Percentiles rank a stretch among this genome's conserved stretches.
Evolutionary conservation across 495 filamentous ascomycete genomes (phyloP).

Genomic region (Hypoxylon fragiforme): DNA sequence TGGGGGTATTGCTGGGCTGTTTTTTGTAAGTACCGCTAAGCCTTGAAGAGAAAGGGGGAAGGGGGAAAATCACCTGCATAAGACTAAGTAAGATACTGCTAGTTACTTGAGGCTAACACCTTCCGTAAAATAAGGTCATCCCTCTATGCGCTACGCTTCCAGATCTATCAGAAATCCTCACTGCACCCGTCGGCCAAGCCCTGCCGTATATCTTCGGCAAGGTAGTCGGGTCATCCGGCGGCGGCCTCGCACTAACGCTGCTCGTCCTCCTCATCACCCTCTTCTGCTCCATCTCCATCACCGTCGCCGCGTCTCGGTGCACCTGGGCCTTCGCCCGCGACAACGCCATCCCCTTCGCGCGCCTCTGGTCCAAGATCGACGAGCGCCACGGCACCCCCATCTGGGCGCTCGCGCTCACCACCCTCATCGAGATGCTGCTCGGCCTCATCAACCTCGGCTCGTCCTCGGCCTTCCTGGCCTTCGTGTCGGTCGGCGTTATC

Average conservation of each 20-base stretch:
- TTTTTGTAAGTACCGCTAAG: constrained; percentile 54
- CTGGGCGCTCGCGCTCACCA: constrained; percentile 56
- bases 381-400: constrained; percentile 50
- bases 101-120: not conserved
- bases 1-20: constrained; percentile 61
- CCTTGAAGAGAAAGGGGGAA: no score
- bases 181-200: constrained; percentile 55
- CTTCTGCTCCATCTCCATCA: constrained; percentile 56
- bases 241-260: constrained; percentile 69
- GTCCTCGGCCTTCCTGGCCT: constrained; percentile 59
- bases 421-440: constrained; percentile 55
- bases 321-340: constrained; percentile 61
- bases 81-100: constrained; percentile 10
- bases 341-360: constrained; percentile 64
- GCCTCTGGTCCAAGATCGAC: constrained; percentile 60
- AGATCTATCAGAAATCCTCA: constrained; percentile 47
- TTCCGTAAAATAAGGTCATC: constrained; percentile 33
- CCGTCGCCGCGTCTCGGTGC: constrained; percentile 55
- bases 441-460: constrained; percentile 58
- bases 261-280: constrained; percentile 66
- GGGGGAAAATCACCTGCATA: not conserved
- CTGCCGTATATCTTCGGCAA: constrained; percentile 57
- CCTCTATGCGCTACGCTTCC: constrained; percentile 48
- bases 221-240: constrained; percentile 55
- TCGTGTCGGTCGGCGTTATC: constrained; percentile 61